Evolutionary conservation across 352 stramenopile species (phyloP).

Genomic region (Pythium scleroteichum): DNA sequence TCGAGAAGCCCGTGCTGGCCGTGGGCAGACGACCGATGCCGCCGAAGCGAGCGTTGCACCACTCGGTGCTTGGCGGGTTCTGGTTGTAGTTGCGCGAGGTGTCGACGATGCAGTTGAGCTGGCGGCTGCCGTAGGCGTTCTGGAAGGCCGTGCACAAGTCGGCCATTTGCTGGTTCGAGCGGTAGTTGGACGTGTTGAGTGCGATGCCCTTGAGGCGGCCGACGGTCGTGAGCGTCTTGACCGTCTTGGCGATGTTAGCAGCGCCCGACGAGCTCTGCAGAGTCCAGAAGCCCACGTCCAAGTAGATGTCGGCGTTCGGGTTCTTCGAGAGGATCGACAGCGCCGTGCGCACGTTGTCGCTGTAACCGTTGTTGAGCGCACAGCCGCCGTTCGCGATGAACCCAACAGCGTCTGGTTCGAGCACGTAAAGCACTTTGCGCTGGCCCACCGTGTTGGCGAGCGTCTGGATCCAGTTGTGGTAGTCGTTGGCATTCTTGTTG

Average conservation of each 20-base stretch:
- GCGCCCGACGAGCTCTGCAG: slow-evolving; percentile 36
- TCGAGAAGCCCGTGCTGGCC: slow-evolving; percentile 41
- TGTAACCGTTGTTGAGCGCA: slow-evolving; percentile 38
- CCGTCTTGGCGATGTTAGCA: slow-evolving; percentile 30
- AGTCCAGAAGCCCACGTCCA: slow-evolving; percentile 65
- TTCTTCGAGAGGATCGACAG: slow-evolving; percentile 44
- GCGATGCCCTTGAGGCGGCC: slow-evolving; percentile 58
- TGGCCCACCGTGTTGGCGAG: slow-evolving; percentile 41
- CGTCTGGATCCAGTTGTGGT: slow-evolving; percentile 43
- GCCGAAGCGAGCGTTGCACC: slow-evolving; percentile 65
- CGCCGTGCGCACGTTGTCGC: slow-evolving; percentile 46
- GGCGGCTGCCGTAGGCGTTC: slow-evolving; percentile 34
- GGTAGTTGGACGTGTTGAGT: slow-evolving; percentile 83
- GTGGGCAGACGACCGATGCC: slow-evolving; percentile 56
- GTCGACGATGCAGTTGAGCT: slow-evolving; percentile 64
- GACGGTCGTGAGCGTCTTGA: slow-evolving; percentile 40
- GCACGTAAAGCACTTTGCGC: slow-evolving; percentile 65
- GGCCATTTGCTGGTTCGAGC: slow-evolving; percentile 44
- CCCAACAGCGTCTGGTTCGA: slow-evolving; percentile 63
- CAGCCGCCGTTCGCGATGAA: slow-evolving; percentile 50
- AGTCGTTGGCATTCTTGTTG: slow-evolving; percentile 41
- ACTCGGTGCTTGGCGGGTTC: slow-evolving; percentile 43
- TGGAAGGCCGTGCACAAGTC: slow-evolving; percentile 63
- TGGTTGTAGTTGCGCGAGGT: slow-evolving; percentile 62
- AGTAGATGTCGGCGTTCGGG: slow-evolving; percentile 58